These are phyloP conservation scores for Exobasidium cylindrosporum DNA, from an alignment of 1,284 basidiomycete species.

Conservation along the genomic window DNA sequence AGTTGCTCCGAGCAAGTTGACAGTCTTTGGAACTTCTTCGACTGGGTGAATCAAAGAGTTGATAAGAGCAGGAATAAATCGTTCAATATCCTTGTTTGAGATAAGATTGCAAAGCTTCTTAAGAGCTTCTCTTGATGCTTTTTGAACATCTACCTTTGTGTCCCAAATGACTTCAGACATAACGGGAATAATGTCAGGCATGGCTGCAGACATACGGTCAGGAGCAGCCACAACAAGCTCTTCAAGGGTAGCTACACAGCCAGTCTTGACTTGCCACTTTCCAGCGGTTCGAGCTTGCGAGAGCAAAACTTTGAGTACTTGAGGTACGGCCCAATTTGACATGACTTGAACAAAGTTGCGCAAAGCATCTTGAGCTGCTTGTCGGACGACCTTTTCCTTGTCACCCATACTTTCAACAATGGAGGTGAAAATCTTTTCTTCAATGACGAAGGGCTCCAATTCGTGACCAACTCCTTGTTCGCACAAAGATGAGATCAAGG, in stretches of 20 bases:
- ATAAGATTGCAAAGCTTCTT: constrained; percentile 68
- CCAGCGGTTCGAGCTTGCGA: constrained; percentile 92
- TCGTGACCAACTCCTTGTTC: constrained; percentile 75
- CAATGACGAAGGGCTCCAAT: constrained; percentile 87
- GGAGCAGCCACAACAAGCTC: constrained; percentile 84
- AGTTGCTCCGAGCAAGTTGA: constrained; percentile 93
- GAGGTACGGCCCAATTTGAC: constrained; percentile 83
- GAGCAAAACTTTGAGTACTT: constrained; percentile 85
- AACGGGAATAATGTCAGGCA: constrained; percentile 93
- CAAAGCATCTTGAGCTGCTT: constrained; percentile 80
- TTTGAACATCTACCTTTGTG: constrained; percentile 99
- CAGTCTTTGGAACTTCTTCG: constrained; percentile 96
- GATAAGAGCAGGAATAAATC: constrained; percentile 76
- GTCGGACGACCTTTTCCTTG: constrained; percentile 81
- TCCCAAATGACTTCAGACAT: constrained; percentile 98
- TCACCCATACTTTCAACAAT: constrained; percentile 89
- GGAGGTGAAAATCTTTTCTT: constrained; percentile 74
- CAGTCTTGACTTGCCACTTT: constrained; percentile 99
- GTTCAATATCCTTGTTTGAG: constrained; percentile 98
- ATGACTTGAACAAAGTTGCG: constrained; percentile 74
- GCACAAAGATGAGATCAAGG: constrained; percentile 67
- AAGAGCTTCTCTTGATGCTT: constrained; percentile 90
- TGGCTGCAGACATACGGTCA: constrained; percentile 79
- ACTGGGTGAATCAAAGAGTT: constrained; percentile 98
- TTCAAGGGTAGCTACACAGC: constrained; percentile 78